These are phyloP conservation scores for Trichoderma oligosporum DNA, from an alignment of 2,329 filamentous ascomycete species.

Conservation along the genomic window DNA sequence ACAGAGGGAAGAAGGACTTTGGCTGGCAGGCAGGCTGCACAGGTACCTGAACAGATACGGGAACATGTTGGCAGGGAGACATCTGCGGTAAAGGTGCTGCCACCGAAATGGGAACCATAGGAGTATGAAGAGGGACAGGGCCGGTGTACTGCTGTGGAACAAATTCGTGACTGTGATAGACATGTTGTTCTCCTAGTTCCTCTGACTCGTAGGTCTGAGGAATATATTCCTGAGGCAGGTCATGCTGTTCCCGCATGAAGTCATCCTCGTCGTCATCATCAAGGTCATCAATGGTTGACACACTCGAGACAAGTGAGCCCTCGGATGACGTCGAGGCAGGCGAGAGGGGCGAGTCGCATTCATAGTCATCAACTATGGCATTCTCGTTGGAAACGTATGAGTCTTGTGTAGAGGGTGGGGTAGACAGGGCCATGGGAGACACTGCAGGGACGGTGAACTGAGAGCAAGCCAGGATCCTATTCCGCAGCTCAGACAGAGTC, in stretches of 20 bases:
- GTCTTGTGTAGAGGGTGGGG: conserved; percentile 43
- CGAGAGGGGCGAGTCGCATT: conserved; percentile 47
- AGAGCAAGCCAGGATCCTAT: conserved; percentile 71
- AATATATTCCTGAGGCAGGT: conserved; percentile 40
- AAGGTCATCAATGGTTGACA: conserved; percentile 50
- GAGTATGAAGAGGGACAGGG: conserved; percentile 30
- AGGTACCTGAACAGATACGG: conserved; percentile 31
- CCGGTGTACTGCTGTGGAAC: conserved; percentile 45
- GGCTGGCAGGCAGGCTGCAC: conserved; percentile 39
- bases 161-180: conserved; percentile 46
- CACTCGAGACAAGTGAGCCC: conserved; percentile 53
- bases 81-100: conserved; percentile 25
- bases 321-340: conserved; percentile 50
- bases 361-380: conserved; percentile 42
- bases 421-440: conserved; percentile 35
- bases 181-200: conserved; percentile 37
- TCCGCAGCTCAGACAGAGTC: conserved; percentile 72
- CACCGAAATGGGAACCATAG: conserved; percentile 22
- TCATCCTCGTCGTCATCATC: conserved; percentile 33
- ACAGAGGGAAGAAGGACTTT: conserved; percentile 49
- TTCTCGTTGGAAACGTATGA: conserved; percentile 50
- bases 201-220: conserved; percentile 46
- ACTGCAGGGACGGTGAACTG: conserved; percentile 59
- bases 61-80: conserved; percentile 33
- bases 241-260: conserved; percentile 43